Evolutionary conservation across 2,329 filamentous ascomycete species (phyloP).

Genomic region (Claviceps citrina): DNA sequence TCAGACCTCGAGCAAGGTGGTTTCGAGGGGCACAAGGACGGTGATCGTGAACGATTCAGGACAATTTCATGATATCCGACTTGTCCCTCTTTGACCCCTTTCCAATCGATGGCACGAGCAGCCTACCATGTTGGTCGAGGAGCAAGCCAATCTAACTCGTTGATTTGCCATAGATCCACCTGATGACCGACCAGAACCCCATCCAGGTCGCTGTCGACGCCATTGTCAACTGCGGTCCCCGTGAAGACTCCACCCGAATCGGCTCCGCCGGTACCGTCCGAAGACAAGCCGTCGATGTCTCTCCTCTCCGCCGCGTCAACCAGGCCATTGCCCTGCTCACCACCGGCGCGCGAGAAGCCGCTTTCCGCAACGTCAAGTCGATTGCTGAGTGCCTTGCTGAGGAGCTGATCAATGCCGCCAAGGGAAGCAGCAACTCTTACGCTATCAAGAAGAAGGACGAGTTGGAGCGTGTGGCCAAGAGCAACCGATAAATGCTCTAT

Average conservation of each 20-base stretch:
- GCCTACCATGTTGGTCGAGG: neutral
- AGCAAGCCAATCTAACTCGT: slow-evolving; percentile 13
- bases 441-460: slow-evolving; percentile 99
- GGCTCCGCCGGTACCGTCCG: slow-evolving; percentile 98
- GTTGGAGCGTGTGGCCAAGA: slow-evolving; percentile 99
- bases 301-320: slow-evolving; percentile 98
- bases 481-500: slow-evolving; percentile 78
- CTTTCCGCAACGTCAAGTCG: slow-evolving; percentile 99
- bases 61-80: neutral
- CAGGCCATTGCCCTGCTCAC: slow-evolving; percentile 98
- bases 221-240: slow-evolving; percentile 99
- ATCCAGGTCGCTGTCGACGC: slow-evolving; percentile 99
- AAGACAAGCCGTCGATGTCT: slow-evolving; percentile 99
- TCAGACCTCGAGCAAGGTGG: neutral
- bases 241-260: slow-evolving; percentile 99
- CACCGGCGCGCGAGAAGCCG: slow-evolving; percentile 94
- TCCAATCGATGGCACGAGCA: neutral
- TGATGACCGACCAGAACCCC: slow-evolving; percentile 99
- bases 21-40: neutral
- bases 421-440: slow-evolving; percentile 99
- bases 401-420: slow-evolving; percentile 99
- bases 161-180: slow-evolving; percentile 60
- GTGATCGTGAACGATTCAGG: neutral
- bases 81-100: neutral
- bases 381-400: slow-evolving; percentile 99